Evolutionary conservation across 257 asterid genomes (phyloP), one percentile per base, ranked within the genome.

Genomic region (Ajuga chamaepitys): DNA sequence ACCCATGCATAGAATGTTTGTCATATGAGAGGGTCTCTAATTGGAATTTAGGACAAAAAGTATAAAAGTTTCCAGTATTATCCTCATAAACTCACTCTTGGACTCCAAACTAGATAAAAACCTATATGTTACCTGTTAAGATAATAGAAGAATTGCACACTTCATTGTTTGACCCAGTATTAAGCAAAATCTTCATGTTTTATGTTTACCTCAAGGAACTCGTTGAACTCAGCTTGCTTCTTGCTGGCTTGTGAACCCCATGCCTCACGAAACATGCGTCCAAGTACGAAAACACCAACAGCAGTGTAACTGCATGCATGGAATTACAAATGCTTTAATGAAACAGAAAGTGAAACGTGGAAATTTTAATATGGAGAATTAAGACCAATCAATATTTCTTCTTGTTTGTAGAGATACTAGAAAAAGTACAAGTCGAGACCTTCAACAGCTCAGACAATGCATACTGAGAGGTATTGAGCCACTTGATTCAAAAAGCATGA

Each of bases 241-340:
- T 78, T 84, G 79, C 77, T 79, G 73, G 96, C 89, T 70, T 77
- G 83, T 45, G 88, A 66, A 62, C 96, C 99, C 99, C 99, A 93
- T 57, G 97, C 89, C 77, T 93, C 92, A 58, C 76, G 80, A 64
- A 93, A 87, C 79, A 78, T 82, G 75, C 95, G 89, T 16, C 99
- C 99, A 71, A 93, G 97, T 74, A 93, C 99, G 74, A 93, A 89
- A 57, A 93, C 97, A 13, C 99, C 99, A 74, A 89, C 97, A 67
- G 99, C 99, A 46, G 99, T 84, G 79, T 87, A 93, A 67, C 97
- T 93, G 82, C 66, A 71, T 9, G 74, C 73, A 75, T 68, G 54
- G 56, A 45, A 54, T 68, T 76, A 73, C 64, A 67, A 75, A 77
- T 62, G 50, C 68, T 46, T 70, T 40, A 54, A 41, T 20, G 21